Evolutionary conservation across 2,329 filamentous ascomycete species (phyloP).

Genomic region (Cladophialophora immunda): DNA sequence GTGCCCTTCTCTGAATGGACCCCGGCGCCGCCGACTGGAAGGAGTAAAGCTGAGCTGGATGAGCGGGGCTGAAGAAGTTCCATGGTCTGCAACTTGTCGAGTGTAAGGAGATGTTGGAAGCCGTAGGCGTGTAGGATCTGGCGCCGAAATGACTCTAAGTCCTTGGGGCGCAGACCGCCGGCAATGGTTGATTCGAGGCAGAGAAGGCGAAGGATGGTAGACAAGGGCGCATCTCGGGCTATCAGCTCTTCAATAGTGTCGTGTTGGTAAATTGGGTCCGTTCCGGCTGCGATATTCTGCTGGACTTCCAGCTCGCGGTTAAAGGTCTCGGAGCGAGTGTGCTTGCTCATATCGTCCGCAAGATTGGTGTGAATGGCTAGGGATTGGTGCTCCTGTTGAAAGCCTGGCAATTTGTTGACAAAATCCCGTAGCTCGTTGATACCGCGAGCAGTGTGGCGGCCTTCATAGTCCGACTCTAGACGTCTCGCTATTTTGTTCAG

Average conservation of each 20-base stretch:
- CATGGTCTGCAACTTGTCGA: constrained; percentile 87
- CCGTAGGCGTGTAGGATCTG: constrained; percentile 92
- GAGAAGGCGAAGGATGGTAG: constrained; percentile 82
- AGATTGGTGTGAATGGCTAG: constrained; percentile 91
- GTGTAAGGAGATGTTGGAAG: constrained; percentile 90
- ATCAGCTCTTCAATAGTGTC: constrained; percentile 95
- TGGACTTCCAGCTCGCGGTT: constrained; percentile 89
- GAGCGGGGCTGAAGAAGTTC: constrained; percentile 82
- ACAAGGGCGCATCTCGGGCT: constrained; percentile 79
- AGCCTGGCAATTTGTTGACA: constrained; percentile 89
- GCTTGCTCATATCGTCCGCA: constrained; percentile 93
- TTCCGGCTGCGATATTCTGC: constrained; percentile 90
- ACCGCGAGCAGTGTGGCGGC: constrained; percentile 83
- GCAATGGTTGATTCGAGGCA: constrained; percentile 92
- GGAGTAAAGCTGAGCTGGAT: constrained; percentile 80
- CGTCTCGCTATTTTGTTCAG: constrained; percentile 91
- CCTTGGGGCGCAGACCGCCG: constrained; percentile 85
- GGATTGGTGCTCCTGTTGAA: constrained; percentile 91
- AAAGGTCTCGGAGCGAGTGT: constrained; percentile 89
- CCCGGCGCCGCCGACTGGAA: constrained; percentile 73
- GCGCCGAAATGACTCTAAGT: constrained; percentile 88
- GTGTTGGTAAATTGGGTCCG: constrained; percentile 87
- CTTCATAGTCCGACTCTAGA: constrained; percentile 86
- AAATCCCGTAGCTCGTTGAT: constrained; percentile 93
- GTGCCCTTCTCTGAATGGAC: constrained; percentile 58